Evolutionary conservation across 2,329 filamentous ascomycete species (phyloP), one percentile per base, ranked within the genome.

Genomic region (Curvularia lunata): DNA sequence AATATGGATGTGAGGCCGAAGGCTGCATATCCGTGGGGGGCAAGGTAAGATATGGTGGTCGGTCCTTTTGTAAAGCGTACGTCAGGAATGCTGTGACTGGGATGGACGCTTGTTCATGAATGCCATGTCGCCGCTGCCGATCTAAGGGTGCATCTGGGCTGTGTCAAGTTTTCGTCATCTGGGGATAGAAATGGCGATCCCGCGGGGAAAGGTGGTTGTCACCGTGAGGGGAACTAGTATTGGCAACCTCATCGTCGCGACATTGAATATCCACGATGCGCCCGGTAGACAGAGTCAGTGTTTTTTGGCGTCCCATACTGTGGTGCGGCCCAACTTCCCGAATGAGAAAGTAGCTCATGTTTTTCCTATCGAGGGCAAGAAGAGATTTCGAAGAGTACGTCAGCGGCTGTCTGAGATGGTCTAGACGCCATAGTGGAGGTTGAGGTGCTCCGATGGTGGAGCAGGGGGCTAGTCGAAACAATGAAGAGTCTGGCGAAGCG

Each of bases 401-500:
- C 61, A 64, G 56, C 56, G 61, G 58, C 56, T 60, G 52, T 53
- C 28, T 41, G 49, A 53, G 45, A 58, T 38, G 55, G 54, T 64
- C 58, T 65, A 64, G 63, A 65, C 51, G 45, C 54, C 47, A 55
- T 55, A 41, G 52, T 52, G 41, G 45, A 59, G 40, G 45, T 43
- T 45, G 52, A 27, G 45, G 51, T 55, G 50, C 43, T 54, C 41
- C 23, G 25, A 40, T 19, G 41, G 19, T 28, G 18, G 18, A 32
- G 46, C 27, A 21, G 48, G 49, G 45, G 50, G 48, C 37, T 52
- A 57, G 48, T 48, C 58, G 56, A 66, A 66, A 66, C 64, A 48
- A 52, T 56, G 60, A 61, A 52, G 54, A 59, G 62, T 65, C 53
- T 66, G 62, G 62, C 64, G 64, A 65, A 65, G 64, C 64, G 64